Evolutionary conservation across 495 filamentous ascomycete genomes (phyloP).

Genomic region (Cercophora sp.): DNA sequence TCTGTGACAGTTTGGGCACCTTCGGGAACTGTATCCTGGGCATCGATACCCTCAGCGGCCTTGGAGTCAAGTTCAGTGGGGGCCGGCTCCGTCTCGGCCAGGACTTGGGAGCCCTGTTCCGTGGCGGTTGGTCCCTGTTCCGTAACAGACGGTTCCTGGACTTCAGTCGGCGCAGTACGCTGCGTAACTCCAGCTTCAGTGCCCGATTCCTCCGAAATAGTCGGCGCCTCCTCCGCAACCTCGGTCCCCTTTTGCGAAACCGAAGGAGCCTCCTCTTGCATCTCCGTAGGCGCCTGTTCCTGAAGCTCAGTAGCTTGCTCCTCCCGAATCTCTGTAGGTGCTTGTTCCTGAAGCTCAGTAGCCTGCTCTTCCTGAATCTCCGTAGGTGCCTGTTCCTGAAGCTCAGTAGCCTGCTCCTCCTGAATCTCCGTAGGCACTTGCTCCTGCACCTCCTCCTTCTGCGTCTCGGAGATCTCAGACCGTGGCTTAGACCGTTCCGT

Average conservation of each 20-base stretch:
- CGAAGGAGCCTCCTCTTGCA: not conserved
- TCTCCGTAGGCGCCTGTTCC: not conserved
- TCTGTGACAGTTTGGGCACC: not conserved
- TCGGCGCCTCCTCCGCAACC: not conserved
- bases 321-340: constrained; percentile 2
- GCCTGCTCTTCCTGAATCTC: constrained; percentile 3
- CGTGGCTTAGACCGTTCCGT: not conserved
- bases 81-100: not conserved
- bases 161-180: too few relatives aligned
- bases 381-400: not conserved
- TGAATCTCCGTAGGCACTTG: too few relatives aligned
- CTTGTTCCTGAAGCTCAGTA: not conserved
- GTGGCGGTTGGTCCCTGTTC: not conserved
- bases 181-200: not conserved
- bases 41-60: constrained; percentile 7
- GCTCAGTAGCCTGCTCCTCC: not conserved
- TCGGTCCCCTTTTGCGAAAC: not conserved
- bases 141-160: too few relatives aligned
- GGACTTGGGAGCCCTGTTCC: not conserved
- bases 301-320: not conserved
- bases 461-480: not conserved
- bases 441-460: not conserved
- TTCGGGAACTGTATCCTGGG: constrained; percentile 3
- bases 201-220: not conserved
- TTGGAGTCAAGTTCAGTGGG: constrained; percentile 1